phyloP scores from a whole-genome alignment of 768 basidiomycete genomes.

The Leccinellum rugosiceps region DNA sequence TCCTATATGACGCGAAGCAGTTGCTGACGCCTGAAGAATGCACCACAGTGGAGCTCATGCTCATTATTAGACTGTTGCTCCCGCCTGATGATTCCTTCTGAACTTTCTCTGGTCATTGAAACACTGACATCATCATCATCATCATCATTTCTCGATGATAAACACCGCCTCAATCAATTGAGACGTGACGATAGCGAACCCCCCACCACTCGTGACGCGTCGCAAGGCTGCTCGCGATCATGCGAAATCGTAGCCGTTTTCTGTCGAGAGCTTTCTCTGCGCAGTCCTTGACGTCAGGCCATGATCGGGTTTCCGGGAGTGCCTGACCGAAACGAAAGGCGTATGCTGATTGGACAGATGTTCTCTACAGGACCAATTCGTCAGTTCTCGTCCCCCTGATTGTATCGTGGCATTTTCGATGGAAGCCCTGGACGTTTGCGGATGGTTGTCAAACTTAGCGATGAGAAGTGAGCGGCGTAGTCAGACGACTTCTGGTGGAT shows the following conservation, averaged over 20 bases:
- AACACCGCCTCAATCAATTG: constrained; percentile 11
- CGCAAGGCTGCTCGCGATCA: background rate
- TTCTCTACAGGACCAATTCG: background rate
- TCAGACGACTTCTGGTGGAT: background rate
- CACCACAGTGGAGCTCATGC: constrained; percentile 13
- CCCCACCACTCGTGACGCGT: background rate
- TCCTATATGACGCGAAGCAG: constrained; percentile 10
- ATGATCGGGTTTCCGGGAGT: background rate
- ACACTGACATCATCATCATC: constrained; percentile 28
- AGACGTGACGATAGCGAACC: constrained; percentile 8
- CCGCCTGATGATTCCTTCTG: constrained; percentile 6
- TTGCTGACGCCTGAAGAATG: constrained; percentile 9
- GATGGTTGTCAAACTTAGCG: background rate
- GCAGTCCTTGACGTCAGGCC: constrained; percentile 27
- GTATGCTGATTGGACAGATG: background rate
- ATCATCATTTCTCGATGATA: constrained; percentile 3
- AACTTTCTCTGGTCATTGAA: constrained; percentile 7
- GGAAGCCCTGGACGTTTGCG: background rate
- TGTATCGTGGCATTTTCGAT: background rate
- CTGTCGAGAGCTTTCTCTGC: constrained; percentile 15
- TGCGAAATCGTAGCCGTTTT: constrained; percentile 8
- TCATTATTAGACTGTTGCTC: constrained; percentile 1
- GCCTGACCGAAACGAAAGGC: background rate
- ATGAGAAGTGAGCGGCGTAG: background rate
- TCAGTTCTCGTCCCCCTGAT: background rate